Percentiles rank a stretch among this genome's conserved stretches.
These are phyloP conservation scores for Fusarium sp. DNA, from an alignment of 2,329 filamentous ascomycete genomes.

Conservation along the genomic window DNA sequence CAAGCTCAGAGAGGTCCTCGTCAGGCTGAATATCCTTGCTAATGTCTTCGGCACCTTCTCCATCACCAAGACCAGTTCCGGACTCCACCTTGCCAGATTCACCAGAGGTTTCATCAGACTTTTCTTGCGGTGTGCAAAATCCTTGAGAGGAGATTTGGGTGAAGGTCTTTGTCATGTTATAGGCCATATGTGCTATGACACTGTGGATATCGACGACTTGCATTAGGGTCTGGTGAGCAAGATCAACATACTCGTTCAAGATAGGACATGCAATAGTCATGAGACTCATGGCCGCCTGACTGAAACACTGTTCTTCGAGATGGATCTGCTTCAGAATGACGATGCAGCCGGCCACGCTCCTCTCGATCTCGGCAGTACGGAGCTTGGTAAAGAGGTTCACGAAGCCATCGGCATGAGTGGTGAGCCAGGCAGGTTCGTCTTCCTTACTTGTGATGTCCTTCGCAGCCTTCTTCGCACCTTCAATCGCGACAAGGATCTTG, in stretches of 20 bases:
- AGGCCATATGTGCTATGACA: constrained; percentile 78
- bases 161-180: constrained; percentile 81
- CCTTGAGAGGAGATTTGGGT: constrained; percentile 83
- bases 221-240: constrained; percentile 68
- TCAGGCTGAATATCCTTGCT: constrained; percentile 96
- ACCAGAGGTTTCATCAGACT: constrained; percentile 75
- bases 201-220: constrained; percentile 74
- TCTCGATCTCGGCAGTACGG: constrained; percentile 66
- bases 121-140: constrained; percentile 91
- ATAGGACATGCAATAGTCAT: constrained; percentile 68
- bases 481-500: constrained; percentile 81
- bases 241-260: constrained; percentile 75
- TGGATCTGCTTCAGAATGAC: constrained; percentile 49
- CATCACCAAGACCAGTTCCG: constrained; percentile 93
- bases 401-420: constrained; percentile 61
- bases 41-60: constrained; percentile 95
- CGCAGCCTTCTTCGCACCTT: constrained; percentile 72
- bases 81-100: constrained; percentile 85
- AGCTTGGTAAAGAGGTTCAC: constrained; percentile 67
- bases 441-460: constrained; percentile 52
- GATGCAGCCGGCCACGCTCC: constrained; percentile 54
- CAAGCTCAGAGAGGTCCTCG: constrained; percentile 91
- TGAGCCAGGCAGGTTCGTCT: constrained; percentile 52
- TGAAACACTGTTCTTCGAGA: constrained; percentile 42
- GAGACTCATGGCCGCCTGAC: constrained; percentile 47